Percentiles rank a stretch among this genome's conserved stretches.
Conservation (phyloP, 345 rosid species). For the Pugionium dolabratum region DNA sequence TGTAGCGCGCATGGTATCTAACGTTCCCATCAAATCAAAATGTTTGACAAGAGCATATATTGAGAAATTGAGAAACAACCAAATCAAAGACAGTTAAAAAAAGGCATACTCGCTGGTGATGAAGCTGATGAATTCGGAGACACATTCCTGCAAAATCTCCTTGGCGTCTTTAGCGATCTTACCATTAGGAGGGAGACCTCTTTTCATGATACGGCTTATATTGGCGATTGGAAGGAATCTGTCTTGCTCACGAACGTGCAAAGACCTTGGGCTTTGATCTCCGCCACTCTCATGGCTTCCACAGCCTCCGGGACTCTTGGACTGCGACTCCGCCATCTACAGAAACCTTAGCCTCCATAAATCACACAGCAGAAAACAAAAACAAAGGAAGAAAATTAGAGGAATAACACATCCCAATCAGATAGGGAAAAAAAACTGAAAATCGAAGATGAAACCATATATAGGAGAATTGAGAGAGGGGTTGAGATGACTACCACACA, state of each 20-base stretch:
- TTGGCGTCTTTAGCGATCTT: constrained; percentile 96
- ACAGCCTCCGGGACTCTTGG: constrained; percentile 42
- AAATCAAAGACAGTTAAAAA: neutral
- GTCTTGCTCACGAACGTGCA: constrained; percentile 81
- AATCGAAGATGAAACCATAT: neutral
- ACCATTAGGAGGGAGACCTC: constrained; percentile 86
- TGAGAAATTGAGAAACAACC: neutral
- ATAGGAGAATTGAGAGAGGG: neutral
- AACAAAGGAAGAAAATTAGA: too few species aligned
- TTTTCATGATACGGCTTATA: constrained; percentile 92
- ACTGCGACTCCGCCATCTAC: constrained; percentile 47
- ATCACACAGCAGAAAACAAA: neutral
- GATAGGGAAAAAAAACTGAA: neutral
- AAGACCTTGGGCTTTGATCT: constrained; percentile 80
- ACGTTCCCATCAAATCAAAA: neutral
- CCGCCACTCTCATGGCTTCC: constrained; percentile 85
- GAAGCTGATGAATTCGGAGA: constrained; percentile 95
- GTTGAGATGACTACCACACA: constrained; percentile 10
- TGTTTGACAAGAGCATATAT: too few species aligned
- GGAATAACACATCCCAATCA: neutral
- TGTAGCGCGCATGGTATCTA: too few species aligned
- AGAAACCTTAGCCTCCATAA: constrained; percentile 16
- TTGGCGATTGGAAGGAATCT: constrained; percentile 93
- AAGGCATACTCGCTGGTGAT: constrained; percentile 83
- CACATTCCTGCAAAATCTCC: constrained; percentile 95